Percentiles rank a stretch among this genome's conserved stretches.
phyloP scores from a whole-genome alignment of 2,329 filamentous ascomycete species.

The Calonectria pteridis region DNA sequence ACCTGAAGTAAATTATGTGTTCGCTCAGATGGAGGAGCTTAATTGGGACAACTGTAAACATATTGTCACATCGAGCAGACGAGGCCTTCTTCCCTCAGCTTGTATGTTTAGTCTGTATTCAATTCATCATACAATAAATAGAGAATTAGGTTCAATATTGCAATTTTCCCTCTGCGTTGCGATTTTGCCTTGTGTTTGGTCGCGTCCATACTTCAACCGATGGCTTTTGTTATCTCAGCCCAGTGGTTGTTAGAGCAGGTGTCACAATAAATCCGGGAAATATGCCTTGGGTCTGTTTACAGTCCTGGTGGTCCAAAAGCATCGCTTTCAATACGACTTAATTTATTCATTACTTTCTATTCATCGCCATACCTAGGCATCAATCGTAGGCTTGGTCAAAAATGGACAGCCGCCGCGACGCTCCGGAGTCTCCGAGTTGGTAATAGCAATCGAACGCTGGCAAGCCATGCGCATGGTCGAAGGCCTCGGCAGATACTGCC shows the following conservation, averaged over 20 bases:
- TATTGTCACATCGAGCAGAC: background rate
- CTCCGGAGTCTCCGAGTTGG: background rate
- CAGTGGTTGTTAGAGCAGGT: background rate
- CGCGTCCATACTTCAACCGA: too few relatives aligned
- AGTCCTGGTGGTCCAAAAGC: background rate
- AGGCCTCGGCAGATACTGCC: background rate
- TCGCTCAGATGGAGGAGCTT: background rate
- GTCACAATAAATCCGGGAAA: background rate
- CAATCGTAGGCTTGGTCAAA: background rate
- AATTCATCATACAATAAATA: background rate
- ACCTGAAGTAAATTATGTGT: background rate
- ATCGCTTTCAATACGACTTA: background rate
- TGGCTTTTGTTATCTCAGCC: too few relatives aligned
- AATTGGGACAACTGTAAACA: background rate
- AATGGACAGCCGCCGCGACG: background rate
- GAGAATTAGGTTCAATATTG: background rate
- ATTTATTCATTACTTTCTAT: background rate
- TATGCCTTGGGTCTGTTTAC: background rate
- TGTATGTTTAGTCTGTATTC: background rate
- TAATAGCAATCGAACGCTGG: conserved; percentile 1
- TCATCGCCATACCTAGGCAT: background rate
- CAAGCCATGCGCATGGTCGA: background rate
- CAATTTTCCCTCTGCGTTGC: background rate
- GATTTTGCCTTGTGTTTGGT: background rate
- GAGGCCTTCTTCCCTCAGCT: background rate